Base-by-base conservation (phyloP, 1,139 yeast genomes). In the Hyphopichia wangnamkhiaoensis region DNA sequence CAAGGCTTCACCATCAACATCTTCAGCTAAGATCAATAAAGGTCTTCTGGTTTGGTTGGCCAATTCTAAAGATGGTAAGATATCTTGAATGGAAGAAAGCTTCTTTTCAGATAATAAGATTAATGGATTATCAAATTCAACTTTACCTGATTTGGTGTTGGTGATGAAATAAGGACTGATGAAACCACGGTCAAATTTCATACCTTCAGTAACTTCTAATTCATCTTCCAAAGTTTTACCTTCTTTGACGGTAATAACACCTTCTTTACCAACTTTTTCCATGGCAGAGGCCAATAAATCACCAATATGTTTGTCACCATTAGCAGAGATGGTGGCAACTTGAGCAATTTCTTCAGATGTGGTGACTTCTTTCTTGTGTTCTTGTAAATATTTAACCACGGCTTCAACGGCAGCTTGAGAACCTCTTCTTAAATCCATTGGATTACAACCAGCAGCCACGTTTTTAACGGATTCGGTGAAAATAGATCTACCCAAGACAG, bases 261-360 rank as follows among this genome's bases (percentile, higher is more conserved):
- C 98, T 71, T 93, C 98, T 73, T 93, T 94, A 60, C 98, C 98
- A 47, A 93, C 98, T 72, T 93, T 93, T 74, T 91, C 98, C 98
- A 93, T 93, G 56, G 98, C 98, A 44, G 86, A 82, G 44, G 98
- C 98, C 62, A 93, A 79, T 56, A 93, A 75, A 65, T 84, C 78
- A 66, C 98, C 98, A 58, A 93, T 91, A 76, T 93, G 98, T 37
- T 77, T 61, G 65, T 93, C 98, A 54, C 98, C 98, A 67, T 93
- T 93, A 50, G 98, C 98, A 43, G 98, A 90, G 59, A 93, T 93
- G 48, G 98, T 93, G 53, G 98, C 98, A 41, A 93, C 98, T 74
- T 93, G 98, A 34, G 98, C 97, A 52, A 93, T 93, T 72, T 93
- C 98, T 58, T 84, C 96, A 46, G 94, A 82, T 45, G 98, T 91